Evolutionary conservation across 345 rosid genomes (phyloP), one percentile per base, ranked within the genome.

Genomic region (Jatropha curcas): DNA sequence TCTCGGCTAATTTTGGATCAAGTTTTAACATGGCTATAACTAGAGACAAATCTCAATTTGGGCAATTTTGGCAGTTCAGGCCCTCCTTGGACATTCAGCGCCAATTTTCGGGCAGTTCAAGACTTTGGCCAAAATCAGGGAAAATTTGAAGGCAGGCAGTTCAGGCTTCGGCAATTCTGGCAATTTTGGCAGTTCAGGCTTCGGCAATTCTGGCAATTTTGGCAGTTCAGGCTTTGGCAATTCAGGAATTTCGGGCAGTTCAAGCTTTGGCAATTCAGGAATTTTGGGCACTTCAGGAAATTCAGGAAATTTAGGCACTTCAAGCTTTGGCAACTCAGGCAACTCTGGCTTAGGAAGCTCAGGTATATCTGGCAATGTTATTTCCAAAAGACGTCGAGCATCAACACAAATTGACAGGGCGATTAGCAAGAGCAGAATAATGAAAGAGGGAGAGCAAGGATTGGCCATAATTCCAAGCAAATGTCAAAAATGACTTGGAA

Each of bases 241-340:
- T 13, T 68, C 72, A 24, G 62, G 72, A n/a, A n/a, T n/a, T 24
- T 69, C 56, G 0, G 79, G 79, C 0, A 52, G 0, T 60, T 81
- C 59, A 16, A 81, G 79, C 3, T 70, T 79, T 0, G 82, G 74
- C 0, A 73, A 5, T 5, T 75, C 69, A 0, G 62, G 33, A 11
- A 71, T 4, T 55, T 79, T 73, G 0, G 80, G 77, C 25, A n/a
- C n/a, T n/a, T n/a, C n/a, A n/a, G n/a, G n/a, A n/a, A 50, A 0
- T 69, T 83, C 79, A 1, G 55, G 79, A 7, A 41, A 41, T 59
- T 77, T 48, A 37, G 83, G 81, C 0, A 74, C 25, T 45, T 79
- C 81, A 2, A 66, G 68, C 24, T 73, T 70, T 0, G 28, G 77
- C 48, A 78, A 11, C 20, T 9, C 11, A 7, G 45, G 73, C 65